Evolutionary conservation across 345 rosid species (phyloP).

Genomic region (Acer negundo): DNA sequence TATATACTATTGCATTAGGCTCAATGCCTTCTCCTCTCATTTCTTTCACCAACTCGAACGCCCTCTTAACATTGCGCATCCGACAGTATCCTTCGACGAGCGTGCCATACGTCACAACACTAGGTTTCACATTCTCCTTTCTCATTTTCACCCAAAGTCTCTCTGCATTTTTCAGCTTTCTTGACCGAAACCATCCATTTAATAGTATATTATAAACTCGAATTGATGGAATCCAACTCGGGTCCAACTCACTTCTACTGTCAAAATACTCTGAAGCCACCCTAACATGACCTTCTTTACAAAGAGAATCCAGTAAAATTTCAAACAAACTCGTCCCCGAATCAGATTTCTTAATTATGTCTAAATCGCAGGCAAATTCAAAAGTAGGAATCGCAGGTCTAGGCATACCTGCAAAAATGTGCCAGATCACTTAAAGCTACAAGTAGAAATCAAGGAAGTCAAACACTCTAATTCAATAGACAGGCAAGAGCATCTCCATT

Average conservation of each 20-base stretch:
- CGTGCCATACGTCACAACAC: conserved; percentile 74
- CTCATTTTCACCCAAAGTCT: conserved; percentile 71
- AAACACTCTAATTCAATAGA: not conserved
- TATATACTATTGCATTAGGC: conserved; percentile 58
- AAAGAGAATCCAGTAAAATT: conserved; percentile 76
- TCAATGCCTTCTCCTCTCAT: conserved; percentile 68
- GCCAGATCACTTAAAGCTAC: not conserved
- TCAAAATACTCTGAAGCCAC: conserved; percentile 55
- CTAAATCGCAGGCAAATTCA: conserved; percentile 55
- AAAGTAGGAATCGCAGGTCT: conserved; percentile 68
- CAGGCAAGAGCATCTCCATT: not conserved
- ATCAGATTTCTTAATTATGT: conserved; percentile 32
- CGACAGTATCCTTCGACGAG: conserved; percentile 81
- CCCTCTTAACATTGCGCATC: conserved; percentile 65
- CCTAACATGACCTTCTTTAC: conserved; percentile 74
- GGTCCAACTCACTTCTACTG: conserved; percentile 33
- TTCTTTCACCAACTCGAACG: conserved; percentile 60
- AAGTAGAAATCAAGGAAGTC: not conserved
- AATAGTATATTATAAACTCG: conserved; percentile 63
- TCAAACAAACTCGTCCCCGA: conserved; percentile 49
- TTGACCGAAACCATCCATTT: conserved; percentile 85
- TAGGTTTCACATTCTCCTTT: conserved; percentile 51
- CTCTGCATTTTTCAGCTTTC: conserved; percentile 70
- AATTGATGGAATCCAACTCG: conserved; percentile 58
- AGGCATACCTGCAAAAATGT: conserved; percentile 53